Evolutionary conservation across 225 moss, liverwort and hornwort genomes (phyloP).

Genomic region (Pseudoscleropodium purum): DNA sequence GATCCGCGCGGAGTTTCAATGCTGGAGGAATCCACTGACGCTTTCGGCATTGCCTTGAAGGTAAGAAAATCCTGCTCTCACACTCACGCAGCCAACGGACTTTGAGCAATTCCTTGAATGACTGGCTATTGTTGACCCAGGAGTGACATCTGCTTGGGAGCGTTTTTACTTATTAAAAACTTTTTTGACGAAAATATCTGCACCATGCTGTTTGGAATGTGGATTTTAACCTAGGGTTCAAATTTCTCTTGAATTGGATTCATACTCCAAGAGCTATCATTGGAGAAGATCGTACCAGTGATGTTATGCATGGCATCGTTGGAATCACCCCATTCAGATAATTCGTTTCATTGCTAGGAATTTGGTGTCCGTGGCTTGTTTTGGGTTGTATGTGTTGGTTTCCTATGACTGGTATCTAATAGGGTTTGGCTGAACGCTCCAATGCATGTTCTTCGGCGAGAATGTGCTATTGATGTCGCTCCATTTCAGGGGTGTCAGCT

Average conservation of each 20-base stretch:
- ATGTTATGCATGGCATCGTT: neutral
- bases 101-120: neutral
- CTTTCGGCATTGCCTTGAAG: slow-evolving; percentile 37
- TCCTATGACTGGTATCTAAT: neutral
- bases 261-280: neutral
- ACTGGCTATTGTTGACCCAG: too few relatives aligned
- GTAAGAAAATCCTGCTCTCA: neutral
- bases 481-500: neutral
- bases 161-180: neutral
- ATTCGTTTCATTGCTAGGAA: neutral
- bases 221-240: neutral
- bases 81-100: neutral
- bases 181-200: neutral
- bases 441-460: neutral
- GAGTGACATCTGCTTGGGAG: neutral
- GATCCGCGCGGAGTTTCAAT: slow-evolving; percentile 14
- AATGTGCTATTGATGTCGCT: neutral
- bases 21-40: slow-evolving; percentile 19
- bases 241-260: neutral
- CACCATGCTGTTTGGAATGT: neutral
- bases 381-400: neutral
- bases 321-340: neutral
- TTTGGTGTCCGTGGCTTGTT: neutral
- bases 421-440: neutral
- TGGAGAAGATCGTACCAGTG: neutral